These are phyloP conservation scores for Coniosporium uncinatum DNA, from an alignment of 2,329 filamentous ascomycete genomes.

Conservation along the genomic window DNA sequence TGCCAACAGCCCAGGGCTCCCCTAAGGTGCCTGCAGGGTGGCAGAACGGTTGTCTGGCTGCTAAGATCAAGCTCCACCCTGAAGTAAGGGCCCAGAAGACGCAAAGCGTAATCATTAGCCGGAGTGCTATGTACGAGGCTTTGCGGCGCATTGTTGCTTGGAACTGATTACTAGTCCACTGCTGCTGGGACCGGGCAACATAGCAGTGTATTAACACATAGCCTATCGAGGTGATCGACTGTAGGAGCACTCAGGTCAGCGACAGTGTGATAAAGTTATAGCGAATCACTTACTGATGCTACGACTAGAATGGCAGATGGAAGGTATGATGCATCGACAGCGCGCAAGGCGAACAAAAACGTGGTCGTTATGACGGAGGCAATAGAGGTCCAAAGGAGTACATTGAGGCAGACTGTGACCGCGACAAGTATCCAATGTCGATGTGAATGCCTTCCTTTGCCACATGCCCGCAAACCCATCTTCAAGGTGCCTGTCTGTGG, in stretches of 20 bases:
- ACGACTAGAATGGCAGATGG: slow-evolving; percentile 22
- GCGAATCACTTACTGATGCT: slow-evolving; percentile 18
- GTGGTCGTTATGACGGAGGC: slow-evolving; percentile 18
- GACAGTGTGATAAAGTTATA: background rate
- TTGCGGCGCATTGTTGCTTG: slow-evolving; percentile 17
- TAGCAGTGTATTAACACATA: slow-evolving; percentile 26
- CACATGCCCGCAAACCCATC: slow-evolving; percentile 4
- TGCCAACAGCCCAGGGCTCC: slow-evolving; percentile 22
- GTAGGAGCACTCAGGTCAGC: background rate
- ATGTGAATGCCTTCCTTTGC: slow-evolving; percentile 13
- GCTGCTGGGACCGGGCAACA: slow-evolving; percentile 21
- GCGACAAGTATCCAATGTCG: slow-evolving; percentile 22
- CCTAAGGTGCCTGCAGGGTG: slow-evolving; percentile 13
- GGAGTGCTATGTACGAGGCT: slow-evolving; percentile 23
- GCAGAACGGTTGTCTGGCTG: slow-evolving; percentile 26
- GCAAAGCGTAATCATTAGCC: slow-evolving; percentile 21
- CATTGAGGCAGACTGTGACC: slow-evolving; percentile 24
- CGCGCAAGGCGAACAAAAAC: slow-evolving; percentile 19
- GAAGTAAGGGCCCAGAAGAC: slow-evolving; percentile 27
- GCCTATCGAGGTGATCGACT: slow-evolving; percentile 23
- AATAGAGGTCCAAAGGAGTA: slow-evolving; percentile 24
- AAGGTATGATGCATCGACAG: slow-evolving; percentile 18
- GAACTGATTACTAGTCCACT: slow-evolving; percentile 18
- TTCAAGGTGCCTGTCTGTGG: too few relatives aligned
- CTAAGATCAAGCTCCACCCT: slow-evolving; percentile 30